A percentile compares a stretch with the other conserved stretches of the same genome.
Evolutionary conservation across 129 eudicot genomes (phyloP).

Genomic region (Helichrysum umbraculigerum): DNA sequence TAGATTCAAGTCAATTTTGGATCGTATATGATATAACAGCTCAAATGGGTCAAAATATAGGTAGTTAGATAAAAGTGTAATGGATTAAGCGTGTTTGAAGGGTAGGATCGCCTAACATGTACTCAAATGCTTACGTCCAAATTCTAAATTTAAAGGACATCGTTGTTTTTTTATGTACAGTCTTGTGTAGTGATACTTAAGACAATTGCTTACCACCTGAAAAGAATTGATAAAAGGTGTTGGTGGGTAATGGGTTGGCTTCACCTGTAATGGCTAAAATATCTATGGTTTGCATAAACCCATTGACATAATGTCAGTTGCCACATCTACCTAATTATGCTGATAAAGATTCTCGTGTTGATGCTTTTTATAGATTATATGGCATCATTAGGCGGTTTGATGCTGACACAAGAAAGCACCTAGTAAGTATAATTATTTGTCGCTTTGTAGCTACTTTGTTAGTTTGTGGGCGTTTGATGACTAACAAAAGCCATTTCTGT

Average conservation of each 20-base stretch:
- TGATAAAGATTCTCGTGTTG: slow-evolving; percentile 8
- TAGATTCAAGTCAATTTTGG: background rate
- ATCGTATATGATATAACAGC: background rate
- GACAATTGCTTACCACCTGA: background rate
- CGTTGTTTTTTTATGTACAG: background rate
- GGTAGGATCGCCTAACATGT: background rate
- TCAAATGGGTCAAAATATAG: too few species aligned
- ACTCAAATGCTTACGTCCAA: too few species aligned
- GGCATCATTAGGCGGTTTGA: slow-evolving; percentile 80
- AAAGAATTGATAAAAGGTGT: background rate
- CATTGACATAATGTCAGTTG: too few species aligned
- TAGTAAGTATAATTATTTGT: slow-evolving; percentile 43
- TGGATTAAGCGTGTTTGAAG: background rate
- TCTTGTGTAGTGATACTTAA: background rate
- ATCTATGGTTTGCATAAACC: too few species aligned
- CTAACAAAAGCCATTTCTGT: background rate
- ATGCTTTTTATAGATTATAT: slow-evolving; percentile 49
- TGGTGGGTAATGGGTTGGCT: background rate
- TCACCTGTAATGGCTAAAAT: too few species aligned
- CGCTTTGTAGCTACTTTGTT: slow-evolving; percentile 4
- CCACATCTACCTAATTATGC: background rate
- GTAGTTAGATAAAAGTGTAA: background rate
- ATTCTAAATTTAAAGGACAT: background rate
- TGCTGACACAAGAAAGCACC: slow-evolving; percentile 56
- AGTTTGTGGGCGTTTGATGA: slow-evolving; percentile 18